Evolutionary conservation across 768 basidiomycete genomes (phyloP), one percentile per base, ranked within the genome.

Genomic region (Tephrocybe sp.): DNA sequence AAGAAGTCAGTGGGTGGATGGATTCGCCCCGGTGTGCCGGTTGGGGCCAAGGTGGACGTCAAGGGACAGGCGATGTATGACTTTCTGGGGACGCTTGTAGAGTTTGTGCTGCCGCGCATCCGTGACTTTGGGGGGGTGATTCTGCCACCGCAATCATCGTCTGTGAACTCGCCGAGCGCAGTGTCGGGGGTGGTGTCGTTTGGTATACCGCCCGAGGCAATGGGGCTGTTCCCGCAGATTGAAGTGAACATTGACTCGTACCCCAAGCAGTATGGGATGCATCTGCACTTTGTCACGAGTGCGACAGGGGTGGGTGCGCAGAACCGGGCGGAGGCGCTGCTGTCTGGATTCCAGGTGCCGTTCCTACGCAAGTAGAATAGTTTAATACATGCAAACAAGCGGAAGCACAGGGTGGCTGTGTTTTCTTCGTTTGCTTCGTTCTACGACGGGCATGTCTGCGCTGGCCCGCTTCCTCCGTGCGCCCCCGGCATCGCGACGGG

Each of bases 61-160:
- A 85, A 83, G 64, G 95, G 95, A 12, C 85, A 88, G 42, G 83
- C 86, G 59, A 98, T 98, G 95, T 98, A 92, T 74, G 89, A 92
- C 60, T 98, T 98, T 70, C 74, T 98, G 50, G 83, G 83, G 50
- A 85, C 84, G 7, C 80, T 99, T 60, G 83, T 85, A 61, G 93
- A 98, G 63, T 97, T 98, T 63, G 96, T 99, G 52, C 73, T 98
- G n/a, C 96, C 96, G 1, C 85, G 96, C 18, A 68, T 97, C 46
- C 83, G 94, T 62, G 95, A 98, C 62, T 99, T 93, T 73, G 75
- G 78, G 10, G 97, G 96, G 24, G 64, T 99, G 57, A 67, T 81
- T 3, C 73, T 99, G 17, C 91, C 92, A n/a, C 80, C 86, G 4
- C 73, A 84, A 11, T 85, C 84, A 0, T 76, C 81, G n/a, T 84